A percentile compares a stretch with the other conserved stretches of the same genome.
These are phyloP conservation scores for Stellera chamaejasme DNA, from an alignment of 345 rosid species.

Conservation along the genomic window DNA sequence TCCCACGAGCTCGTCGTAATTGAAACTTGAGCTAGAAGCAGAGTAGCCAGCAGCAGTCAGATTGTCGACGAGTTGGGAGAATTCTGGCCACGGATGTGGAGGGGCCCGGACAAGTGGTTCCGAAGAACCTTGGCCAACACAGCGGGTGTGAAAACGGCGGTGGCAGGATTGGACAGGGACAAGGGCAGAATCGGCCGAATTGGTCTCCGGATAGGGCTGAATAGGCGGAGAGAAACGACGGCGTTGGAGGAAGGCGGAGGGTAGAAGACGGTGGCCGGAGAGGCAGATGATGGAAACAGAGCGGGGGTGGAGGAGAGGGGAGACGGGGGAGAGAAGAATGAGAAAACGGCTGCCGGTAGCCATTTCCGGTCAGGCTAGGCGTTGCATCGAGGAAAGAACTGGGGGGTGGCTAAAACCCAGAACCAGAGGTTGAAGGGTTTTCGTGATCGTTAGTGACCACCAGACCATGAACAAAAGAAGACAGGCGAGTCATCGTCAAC, in stretches of 20 bases:
- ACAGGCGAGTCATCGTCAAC: too few species aligned
- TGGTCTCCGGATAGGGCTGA: constrained; percentile 9
- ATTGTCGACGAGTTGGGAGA: constrained; percentile 24
- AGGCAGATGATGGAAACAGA: constrained; percentile 22
- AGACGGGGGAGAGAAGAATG: constrained; percentile 47
- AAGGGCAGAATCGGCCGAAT: constrained; percentile 13
- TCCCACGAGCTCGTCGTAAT: constrained; percentile 21
- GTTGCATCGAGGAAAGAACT: constrained; percentile 1
- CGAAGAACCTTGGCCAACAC: constrained; percentile 16
- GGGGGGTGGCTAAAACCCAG: constrained; percentile 24
- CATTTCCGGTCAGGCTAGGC: constrained; percentile 21
- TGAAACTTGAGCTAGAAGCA: constrained; percentile 8
- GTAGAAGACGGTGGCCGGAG: constrained; percentile 18
- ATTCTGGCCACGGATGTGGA: constrained; percentile 36
- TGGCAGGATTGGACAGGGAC: constrained; percentile 13
- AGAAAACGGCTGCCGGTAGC: constrained; percentile 54
- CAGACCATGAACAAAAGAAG: too few species aligned
- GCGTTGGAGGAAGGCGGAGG: constrained; percentile 7
- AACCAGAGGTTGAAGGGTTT: neutral
- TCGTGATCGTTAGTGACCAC: too few species aligned
- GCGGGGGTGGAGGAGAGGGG: constrained; percentile 24
- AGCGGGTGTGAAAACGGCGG: constrained; percentile 20
- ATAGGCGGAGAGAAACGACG: constrained; percentile 10
- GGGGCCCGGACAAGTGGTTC: constrained; percentile 10
- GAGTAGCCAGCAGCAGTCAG: constrained; percentile 38